Conservation (phyloP, 495 filamentous ascomycete species). For the Aspergillus panamensis region DNA sequence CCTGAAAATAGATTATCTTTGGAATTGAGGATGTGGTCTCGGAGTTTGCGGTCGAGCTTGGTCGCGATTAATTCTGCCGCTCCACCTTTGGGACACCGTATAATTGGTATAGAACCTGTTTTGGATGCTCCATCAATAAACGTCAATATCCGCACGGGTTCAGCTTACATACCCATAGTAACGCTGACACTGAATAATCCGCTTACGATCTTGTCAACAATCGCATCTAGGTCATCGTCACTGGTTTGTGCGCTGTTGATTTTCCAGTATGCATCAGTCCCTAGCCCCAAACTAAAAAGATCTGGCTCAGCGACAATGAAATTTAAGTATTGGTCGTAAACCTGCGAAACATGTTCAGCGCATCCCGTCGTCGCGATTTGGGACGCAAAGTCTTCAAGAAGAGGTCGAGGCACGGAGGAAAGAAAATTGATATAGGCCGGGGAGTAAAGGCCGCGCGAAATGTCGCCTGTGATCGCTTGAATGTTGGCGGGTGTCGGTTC, state of each 20-base stretch:
- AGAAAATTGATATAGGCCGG: constrained; percentile 97
- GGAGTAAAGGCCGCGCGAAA: constrained; percentile 83
- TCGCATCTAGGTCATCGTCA: constrained; percentile 81
- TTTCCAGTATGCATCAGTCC: constrained; percentile 87
- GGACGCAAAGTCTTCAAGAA: constrained; percentile 93
- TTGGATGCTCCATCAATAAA: constrained; percentile 7
- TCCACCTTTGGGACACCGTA: constrained; percentile 84
- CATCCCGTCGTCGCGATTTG: constrained; percentile 81
- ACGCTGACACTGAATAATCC: constrained; percentile 95
- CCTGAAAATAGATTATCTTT: constrained; percentile 89
- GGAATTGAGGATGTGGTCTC: constrained; percentile 94
- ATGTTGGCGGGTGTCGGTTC: constrained; percentile 83
- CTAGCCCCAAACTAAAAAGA: constrained; percentile 87
- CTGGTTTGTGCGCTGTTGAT: constrained; percentile 89
- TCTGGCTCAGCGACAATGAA: constrained; percentile 96
- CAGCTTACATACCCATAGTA: constrained; percentile 70
- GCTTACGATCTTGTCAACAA: constrained; percentile 87
- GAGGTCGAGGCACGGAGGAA: constrained; percentile 83
- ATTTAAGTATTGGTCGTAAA: constrained; percentile 97
- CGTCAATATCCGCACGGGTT: neutral
- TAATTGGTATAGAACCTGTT: constrained; percentile 83
- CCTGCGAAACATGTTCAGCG: constrained; percentile 81
- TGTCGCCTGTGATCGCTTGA: constrained; percentile 77
- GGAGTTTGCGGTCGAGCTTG: constrained; percentile 90
- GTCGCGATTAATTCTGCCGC: constrained; percentile 92